Conservation (phyloP, 805 yeast genomes). For the Candida insectorum region DNA sequence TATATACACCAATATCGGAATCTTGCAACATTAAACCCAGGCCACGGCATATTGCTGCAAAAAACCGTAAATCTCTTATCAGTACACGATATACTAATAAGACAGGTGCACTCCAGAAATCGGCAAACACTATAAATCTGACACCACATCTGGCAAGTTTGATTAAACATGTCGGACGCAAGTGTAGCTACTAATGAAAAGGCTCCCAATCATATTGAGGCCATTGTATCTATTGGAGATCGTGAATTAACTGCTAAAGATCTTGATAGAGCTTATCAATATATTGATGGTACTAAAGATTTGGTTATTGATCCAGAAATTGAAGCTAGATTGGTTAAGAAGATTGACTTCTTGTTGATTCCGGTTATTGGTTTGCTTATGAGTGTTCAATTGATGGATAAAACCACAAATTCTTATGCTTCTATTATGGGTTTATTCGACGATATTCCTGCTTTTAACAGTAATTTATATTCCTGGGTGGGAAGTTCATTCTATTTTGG, state of each 20-base stretch:
- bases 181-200: background rate
- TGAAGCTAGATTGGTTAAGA: slow-evolving; percentile 11
- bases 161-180: background rate
- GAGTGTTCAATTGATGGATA: slow-evolving; percentile 28
- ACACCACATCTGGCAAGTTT: background rate
- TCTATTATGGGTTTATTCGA: slow-evolving; percentile 32
- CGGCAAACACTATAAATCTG: background rate
- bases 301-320: background rate
- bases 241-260: background rate
- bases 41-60: background rate
- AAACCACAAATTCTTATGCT: slow-evolving; percentile 34
- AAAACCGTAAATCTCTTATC: background rate
- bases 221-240: background rate
- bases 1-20: background rate
- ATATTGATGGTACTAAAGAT: background rate
- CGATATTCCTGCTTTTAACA: slow-evolving; percentile 31
- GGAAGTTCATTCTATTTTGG: slow-evolving; percentile 48
- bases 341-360: slow-evolving; percentile 18
- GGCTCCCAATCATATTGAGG: background rate
- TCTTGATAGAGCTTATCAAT: slow-evolving; percentile 1
- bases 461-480: slow-evolving; percentile 31
- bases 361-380: slow-evolving; percentile 22
- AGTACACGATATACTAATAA: background rate
- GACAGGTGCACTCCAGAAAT: background rate
- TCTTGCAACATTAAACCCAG: background rate